phyloP scores from a whole-genome alignment of 768 basidiomycete genomes.

The Ramaria sp. region DNA sequence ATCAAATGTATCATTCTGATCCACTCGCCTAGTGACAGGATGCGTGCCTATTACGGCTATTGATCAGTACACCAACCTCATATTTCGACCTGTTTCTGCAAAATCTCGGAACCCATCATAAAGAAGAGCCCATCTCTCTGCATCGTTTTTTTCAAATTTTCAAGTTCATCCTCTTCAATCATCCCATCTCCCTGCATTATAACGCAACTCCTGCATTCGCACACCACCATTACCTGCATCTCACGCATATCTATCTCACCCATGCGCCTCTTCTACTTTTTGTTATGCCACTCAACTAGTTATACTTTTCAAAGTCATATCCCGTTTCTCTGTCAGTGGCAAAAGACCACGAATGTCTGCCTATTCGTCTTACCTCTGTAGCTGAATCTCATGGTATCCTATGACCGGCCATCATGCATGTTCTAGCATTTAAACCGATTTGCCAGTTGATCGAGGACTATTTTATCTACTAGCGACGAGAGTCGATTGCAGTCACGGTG shows the following conservation, averaged over 20 bases:
- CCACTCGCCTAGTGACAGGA: constrained; percentile 38
- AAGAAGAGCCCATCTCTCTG: background rate
- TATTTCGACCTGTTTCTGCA: background rate
- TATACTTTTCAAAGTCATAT: background rate
- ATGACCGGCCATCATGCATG: background rate
- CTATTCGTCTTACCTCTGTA: background rate
- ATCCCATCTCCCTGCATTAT: background rate
- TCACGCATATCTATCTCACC: constrained; percentile 1
- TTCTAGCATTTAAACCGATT: constrained; percentile 11
- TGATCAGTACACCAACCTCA: constrained; percentile 17
- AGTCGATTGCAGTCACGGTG: too few relatives aligned
- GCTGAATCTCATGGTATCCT: background rate
- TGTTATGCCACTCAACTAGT: background rate
- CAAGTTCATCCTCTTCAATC: background rate
- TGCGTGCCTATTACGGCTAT: constrained; percentile 61
- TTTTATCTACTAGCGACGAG: too few relatives aligned
- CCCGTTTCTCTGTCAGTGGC: background rate
- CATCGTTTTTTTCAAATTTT: background rate
- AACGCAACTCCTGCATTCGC: constrained; percentile 1
- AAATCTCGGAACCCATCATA: background rate
- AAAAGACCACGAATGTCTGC: background rate
- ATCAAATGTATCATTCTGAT: background rate
- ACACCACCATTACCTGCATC: constrained; percentile 3
- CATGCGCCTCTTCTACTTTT: background rate
- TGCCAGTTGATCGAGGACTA: too few relatives aligned